Conservation (phyloP, 208 protist genomes). For the Acanthamoeba lenticulata region DNA sequence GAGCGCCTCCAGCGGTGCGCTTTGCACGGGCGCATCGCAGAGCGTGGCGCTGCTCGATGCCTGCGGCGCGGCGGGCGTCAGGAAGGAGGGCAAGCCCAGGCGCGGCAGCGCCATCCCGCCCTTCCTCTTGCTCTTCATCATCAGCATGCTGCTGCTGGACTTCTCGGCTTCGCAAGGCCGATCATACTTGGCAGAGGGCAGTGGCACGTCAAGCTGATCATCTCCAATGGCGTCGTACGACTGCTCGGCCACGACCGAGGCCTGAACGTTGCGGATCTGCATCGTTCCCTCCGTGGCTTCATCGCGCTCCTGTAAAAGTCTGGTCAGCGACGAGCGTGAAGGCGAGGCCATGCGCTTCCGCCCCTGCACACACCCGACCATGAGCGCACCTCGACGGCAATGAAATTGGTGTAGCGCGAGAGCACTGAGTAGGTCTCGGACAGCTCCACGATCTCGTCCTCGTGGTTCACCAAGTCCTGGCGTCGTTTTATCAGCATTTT, state of each 20-base stretch:
- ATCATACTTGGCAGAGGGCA: too few species aligned
- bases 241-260: background rate
- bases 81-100: background rate
- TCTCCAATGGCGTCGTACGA: background rate
- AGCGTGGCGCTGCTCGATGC: background rate
- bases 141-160: too few species aligned
- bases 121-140: background rate
- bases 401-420: conserved; percentile 75
- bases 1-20: too few species aligned
- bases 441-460: background rate
- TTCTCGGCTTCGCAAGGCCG: too few species aligned
- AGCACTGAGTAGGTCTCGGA: conserved; percentile 67
- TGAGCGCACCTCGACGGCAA: conserved; percentile 54
- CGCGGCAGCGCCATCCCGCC: background rate
- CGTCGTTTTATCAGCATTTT: background rate
- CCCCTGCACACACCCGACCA: background rate
- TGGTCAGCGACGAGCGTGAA: background rate
- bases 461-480: background rate
- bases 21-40: too few species aligned
- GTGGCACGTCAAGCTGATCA: background rate
- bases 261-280: background rate
- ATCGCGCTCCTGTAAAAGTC: background rate
- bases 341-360: background rate
- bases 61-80: background rate
- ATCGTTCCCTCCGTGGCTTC: conserved; percentile 39